Evolutionary conservation across 2,329 filamentous ascomycete species (phyloP).

Genomic region (Endoconidiophora laricicola): DNA sequence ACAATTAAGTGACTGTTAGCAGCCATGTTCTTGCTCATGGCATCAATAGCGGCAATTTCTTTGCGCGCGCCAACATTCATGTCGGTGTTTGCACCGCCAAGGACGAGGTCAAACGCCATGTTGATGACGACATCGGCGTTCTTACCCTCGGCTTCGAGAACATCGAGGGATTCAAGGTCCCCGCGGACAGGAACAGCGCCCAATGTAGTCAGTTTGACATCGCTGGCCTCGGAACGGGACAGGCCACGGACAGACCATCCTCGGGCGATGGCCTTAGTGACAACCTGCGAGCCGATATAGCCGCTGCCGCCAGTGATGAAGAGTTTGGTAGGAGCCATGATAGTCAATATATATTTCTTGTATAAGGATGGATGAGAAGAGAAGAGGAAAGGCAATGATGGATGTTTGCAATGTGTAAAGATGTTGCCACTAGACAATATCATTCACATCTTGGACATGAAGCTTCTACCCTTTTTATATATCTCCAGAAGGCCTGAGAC

Average conservation of each 20-base stretch:
- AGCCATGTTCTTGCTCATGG: constrained; percentile 21
- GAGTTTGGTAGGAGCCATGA: too few relatives aligned
- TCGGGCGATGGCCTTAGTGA: constrained; percentile 20
- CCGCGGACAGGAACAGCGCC: constrained; percentile 26
- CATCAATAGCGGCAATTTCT: constrained; percentile 22
- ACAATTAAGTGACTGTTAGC: constrained; percentile 23
- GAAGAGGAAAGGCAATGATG: too few relatives aligned
- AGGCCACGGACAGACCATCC: constrained; percentile 27
- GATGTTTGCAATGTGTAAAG: too few relatives aligned
- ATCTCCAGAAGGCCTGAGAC: too few relatives aligned
- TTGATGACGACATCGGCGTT: constrained; percentile 28
- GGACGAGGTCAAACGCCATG: constrained; percentile 22
- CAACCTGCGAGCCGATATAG: constrained; percentile 23
- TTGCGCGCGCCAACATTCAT: constrained; percentile 17
- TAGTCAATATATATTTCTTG: too few relatives aligned
- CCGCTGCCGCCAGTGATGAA: constrained; percentile 27
- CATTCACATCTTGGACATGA: too few relatives aligned
- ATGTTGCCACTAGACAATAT: too few relatives aligned
- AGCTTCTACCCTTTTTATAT: too few relatives aligned
- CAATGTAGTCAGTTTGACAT: constrained; percentile 21
- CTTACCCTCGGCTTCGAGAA: constrained; percentile 23
- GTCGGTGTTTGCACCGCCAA: constrained; percentile 18
- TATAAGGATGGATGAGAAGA: too few relatives aligned
- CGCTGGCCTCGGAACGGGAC: constrained; percentile 22
- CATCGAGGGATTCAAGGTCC: constrained; percentile 22